Evolutionary conservation across 495 filamentous ascomycete species (phyloP).

Genomic region (Penicillium fimorum): DNA sequence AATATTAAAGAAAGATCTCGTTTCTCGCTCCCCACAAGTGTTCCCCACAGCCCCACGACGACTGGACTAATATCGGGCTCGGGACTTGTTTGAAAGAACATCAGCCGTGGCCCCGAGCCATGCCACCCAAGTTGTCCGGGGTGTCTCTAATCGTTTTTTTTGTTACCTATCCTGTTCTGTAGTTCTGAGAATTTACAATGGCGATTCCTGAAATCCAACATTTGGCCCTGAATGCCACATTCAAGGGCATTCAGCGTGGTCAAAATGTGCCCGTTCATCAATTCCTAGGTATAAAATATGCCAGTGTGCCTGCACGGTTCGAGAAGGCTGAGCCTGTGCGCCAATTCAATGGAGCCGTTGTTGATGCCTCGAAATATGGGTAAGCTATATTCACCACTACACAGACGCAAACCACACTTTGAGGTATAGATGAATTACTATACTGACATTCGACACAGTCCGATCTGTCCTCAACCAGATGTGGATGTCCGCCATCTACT

Average conservation of each 20-base stretch:
- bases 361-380: slow-evolving; percentile 40
- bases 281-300: slow-evolving; percentile 41
- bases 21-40: not conserved
- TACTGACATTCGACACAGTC: slow-evolving; percentile 20
- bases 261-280: slow-evolving; percentile 27
- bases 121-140: too few species aligned
- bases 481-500: slow-evolving; percentile 41
- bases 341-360: slow-evolving; percentile 23
- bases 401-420: too few species aligned
- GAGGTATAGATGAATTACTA: not conserved
- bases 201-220: slow-evolving; percentile 27
- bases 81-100: not conserved
- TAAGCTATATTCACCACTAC: slow-evolving; percentile 12
- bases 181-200: slow-evolving; percentile 23
- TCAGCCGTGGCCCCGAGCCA: not conserved
- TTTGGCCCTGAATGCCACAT: slow-evolving; percentile 29
- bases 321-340: slow-evolving; percentile 31
- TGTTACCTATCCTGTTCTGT: not conserved
- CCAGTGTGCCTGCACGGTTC: slow-evolving; percentile 37
- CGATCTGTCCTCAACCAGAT: slow-evolving; percentile 38
- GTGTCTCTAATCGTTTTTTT: too few species aligned
- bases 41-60: not conserved
- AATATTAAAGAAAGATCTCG: too few species aligned
- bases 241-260: slow-evolving; percentile 25
- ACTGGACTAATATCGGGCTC: not conserved